Evolutionary conservation across 768 basidiomycete species (phyloP), one percentile per base, ranked within the genome.

Genomic region (Podaxis mareebaensis): DNA sequence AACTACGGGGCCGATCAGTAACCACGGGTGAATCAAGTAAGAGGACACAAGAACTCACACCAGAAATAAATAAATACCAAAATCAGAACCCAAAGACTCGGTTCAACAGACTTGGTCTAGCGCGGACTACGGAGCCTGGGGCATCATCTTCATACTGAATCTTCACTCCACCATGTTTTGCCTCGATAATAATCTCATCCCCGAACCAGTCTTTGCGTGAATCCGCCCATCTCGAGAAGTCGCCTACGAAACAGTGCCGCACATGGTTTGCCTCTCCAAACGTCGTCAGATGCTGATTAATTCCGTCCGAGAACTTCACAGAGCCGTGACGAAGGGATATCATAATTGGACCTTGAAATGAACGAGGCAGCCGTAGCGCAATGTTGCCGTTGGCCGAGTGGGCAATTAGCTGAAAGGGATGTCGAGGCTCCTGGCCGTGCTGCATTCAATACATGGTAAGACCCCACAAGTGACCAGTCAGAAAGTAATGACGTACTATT

Each of bases 81-180:
- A 71, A 5, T 84, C 80, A 53, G 72, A 72, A 5, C 88, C 87
- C 28, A 75, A 76, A 13, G 77, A 73, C 60, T 73, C 85, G 3
- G 72, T 87, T 58, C 83, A 86, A 26, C 80, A 87, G 68, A 90
- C 90, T 64, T 89, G 88, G 61, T 79, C 80, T 55, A 3, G 66
- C 62, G 53, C 67, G 71, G 7, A 72, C 70, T 7, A 67, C 64
- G 46, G 67, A 52, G 20, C 71, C 71, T 6, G 69, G 61, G 6
- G 56, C 64, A 60, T 78, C 79, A 56, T 77, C 78, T 24, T 75
- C 75, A 66, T 76, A 82, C 51, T 70, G 70, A 36, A 81, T 68
- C 53, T 68, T 75, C 40, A 81, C 72, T 22, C 67, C 71, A 44
- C 79, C 80, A 64, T 79, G 74, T 39, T 69, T 67, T 42, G 78